A percentile compares a stretch with the other conserved stretches of the same genome.
phyloP scores from a whole-genome alignment of 352 stramenopile species.

The Phytophthora hibernalis region DNA sequence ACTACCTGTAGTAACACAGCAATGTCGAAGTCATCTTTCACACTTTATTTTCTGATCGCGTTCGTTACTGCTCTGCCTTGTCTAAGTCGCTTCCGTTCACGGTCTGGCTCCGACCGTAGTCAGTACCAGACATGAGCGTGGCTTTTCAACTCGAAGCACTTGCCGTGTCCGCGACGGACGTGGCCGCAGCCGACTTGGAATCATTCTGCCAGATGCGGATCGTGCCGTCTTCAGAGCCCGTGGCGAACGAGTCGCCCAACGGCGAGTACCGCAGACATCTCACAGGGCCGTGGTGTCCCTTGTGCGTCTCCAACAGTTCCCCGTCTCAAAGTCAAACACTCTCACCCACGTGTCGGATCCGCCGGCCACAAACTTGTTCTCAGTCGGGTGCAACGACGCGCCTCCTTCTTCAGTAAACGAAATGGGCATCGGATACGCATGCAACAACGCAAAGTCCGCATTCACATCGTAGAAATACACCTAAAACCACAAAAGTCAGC shows the following conservation, averaged over 20 bases:
- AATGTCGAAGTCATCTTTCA: constrained; percentile 20
- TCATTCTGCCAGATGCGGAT: constrained; percentile 97
- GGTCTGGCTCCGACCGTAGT: constrained; percentile 3
- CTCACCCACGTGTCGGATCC: constrained; percentile 97
- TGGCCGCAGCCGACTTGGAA: constrained; percentile 64
- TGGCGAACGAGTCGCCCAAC: constrained; percentile 94
- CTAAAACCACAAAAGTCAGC: constrained; percentile 33
- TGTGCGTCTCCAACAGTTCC: constrained; percentile 95
- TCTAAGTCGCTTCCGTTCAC: constrained; percentile 34
- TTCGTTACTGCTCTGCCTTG: constrained; percentile 18
- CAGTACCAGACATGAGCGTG: constrained; percentile 7
- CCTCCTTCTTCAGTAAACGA: constrained; percentile 93
- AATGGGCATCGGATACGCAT: constrained; percentile 86
- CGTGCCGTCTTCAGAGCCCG: constrained; percentile 97
- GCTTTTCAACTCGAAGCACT: constrained; percentile 31
- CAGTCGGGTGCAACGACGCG: constrained; percentile 86
- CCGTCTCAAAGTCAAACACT: constrained; percentile 95
- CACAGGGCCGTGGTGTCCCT: constrained; percentile 98
- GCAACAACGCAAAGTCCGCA: constrained; percentile 66
- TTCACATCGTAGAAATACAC: constrained; percentile 95
- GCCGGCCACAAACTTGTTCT: constrained; percentile 91
- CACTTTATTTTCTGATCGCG: constrained; percentile 34
- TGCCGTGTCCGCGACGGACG: constrained; percentile 61
- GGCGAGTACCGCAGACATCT: constrained; percentile 96
- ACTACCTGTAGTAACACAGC: not conserved